phyloP scores from a whole-genome alignment of 2,329 filamentous ascomycete genomes.

The Thielaviopsis populi region DNA sequence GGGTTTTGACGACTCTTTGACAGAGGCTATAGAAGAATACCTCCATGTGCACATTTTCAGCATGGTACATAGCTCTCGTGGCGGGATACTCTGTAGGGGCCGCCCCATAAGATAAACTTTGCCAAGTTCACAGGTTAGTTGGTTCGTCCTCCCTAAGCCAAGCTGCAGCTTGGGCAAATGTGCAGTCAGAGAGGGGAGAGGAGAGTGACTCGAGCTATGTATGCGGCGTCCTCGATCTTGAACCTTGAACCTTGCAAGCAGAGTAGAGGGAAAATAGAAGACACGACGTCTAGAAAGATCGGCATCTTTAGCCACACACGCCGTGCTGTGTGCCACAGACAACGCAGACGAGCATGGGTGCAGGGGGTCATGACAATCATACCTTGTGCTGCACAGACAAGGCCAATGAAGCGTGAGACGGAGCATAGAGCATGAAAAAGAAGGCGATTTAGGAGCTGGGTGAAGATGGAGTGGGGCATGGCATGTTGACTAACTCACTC shows the following conservation, averaged over 20 bases:
- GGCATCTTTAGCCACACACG: constrained; percentile 8
- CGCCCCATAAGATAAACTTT: background rate
- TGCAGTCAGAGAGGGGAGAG: background rate
- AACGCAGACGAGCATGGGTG: background rate
- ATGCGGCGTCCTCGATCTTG: background rate
- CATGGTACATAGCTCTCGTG: background rate
- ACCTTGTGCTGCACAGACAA: constrained; percentile 2
- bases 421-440: constrained; percentile 1
- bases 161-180: background rate
- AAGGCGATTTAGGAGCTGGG: constrained; percentile 2
- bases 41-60: background rate
- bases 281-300: constrained; percentile 9
- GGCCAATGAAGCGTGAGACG: background rate
- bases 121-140: background rate
- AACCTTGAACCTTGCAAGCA: constrained; percentile 9
- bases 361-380: constrained; percentile 4
- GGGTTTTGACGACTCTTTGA: background rate
- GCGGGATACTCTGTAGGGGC: background rate
- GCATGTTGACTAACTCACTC: constrained; percentile 2
- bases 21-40: background rate
- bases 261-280: constrained; percentile 1
- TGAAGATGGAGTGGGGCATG: constrained; percentile 3
- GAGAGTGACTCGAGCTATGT: background rate
- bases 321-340: constrained; percentile 6
- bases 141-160: background rate